Conservation (phyloP, 371 early-diverging fungal genomes). For the Homolaphlyctis polyrhiza region DNA sequence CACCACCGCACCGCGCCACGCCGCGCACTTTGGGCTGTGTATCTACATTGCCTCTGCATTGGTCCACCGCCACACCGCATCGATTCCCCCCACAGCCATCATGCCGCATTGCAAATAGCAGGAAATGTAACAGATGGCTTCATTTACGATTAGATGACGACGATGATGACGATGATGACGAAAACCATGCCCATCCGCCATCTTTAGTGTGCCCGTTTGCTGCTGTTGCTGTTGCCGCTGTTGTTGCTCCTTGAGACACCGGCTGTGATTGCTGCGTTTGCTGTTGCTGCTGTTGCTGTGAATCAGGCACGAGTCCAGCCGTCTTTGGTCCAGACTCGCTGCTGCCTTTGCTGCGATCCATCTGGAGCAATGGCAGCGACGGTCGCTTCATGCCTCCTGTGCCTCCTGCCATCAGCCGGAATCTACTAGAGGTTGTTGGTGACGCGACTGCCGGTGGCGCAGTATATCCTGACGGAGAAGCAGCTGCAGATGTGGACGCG, state of each 20-base stretch:
- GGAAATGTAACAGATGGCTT: no score
- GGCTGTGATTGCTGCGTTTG: conserved; percentile 1
- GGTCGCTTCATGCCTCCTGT: neutral
- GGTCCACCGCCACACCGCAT: no score
- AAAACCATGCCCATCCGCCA: neutral
- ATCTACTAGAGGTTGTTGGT: neutral
- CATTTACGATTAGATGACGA: no score
- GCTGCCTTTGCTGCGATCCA: neutral
- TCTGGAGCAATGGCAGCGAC: neutral
- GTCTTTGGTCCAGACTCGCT: conserved; percentile 3
- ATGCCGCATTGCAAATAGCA: no score
- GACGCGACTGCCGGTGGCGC: neutral
- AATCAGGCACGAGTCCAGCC: neutral
- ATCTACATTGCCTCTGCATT: no score
- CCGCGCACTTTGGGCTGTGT: no score
- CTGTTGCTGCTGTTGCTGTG: neutral
- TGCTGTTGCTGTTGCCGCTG: neutral
- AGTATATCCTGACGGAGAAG: neutral
- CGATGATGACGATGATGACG: no score
- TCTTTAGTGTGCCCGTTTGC: no score
- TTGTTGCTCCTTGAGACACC: no score
- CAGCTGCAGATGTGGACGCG: neutral
- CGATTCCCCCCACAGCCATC: no score
- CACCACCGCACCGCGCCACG: no score
- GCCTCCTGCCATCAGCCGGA: neutral